These are phyloP conservation scores for Microcos paniculata DNA, from an alignment of 345 rosid genomes.

Conservation along the genomic window DNA sequence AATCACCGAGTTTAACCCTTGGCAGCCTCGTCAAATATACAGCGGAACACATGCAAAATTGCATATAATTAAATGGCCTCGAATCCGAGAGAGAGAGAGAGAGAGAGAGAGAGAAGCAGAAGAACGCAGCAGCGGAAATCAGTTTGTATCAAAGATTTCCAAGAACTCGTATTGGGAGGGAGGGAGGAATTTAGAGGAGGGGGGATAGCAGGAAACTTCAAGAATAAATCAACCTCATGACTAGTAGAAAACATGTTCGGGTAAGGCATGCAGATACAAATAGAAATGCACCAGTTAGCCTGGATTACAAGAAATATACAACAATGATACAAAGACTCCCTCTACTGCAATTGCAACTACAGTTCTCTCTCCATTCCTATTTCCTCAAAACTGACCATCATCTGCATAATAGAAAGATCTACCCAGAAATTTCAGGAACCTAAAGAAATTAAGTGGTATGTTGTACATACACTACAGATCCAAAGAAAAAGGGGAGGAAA, in stretches of 20 bases:
- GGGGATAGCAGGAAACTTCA: not conserved
- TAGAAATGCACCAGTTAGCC: not conserved
- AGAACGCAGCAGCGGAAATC: too few species aligned
- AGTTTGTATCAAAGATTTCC: not conserved
- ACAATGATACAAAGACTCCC: slow-evolving; percentile 22
- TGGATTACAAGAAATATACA: slow-evolving; percentile 28
- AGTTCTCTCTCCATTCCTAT: slow-evolving; percentile 14
- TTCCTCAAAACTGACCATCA: slow-evolving; percentile 28
- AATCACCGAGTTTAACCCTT: not conserved
- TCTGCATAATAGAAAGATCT: slow-evolving; percentile 11
- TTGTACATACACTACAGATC: slow-evolving; percentile 10
- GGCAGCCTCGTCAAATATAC: too few species aligned
- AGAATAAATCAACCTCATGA: not conserved
- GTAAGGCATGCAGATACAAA: not conserved
- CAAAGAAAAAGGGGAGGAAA: not conserved
- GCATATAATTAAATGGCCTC: not conserved
- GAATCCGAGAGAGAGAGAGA: not conserved
- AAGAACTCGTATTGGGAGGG: not conserved
- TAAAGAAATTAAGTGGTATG: slow-evolving; percentile 6
- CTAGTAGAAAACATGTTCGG: not conserved
- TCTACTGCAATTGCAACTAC: slow-evolving; percentile 6
- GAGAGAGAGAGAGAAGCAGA: not conserved
- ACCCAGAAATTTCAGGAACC: slow-evolving; percentile 15
- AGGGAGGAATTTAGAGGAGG: not conserved
- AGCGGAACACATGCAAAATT: too few species aligned